Percentiles rank a stretch among this genome's conserved stretches.
Evolutionary conservation across 2,329 filamentous ascomycete species (phyloP).

Genomic region (Colletotrichum chlorophyti): DNA sequence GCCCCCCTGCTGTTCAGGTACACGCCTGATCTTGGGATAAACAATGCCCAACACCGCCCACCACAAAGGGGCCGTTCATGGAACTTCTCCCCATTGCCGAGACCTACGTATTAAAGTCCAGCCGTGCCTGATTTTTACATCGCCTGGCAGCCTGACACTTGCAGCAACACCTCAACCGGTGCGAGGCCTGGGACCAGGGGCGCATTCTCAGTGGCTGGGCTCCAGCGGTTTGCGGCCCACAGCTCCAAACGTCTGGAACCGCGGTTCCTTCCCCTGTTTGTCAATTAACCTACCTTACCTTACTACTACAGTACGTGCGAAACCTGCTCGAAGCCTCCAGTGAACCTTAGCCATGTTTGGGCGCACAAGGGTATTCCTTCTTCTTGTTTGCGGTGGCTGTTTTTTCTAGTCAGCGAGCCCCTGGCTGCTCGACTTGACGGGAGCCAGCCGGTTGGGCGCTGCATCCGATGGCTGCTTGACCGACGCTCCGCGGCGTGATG

Average conservation of each 20-base stretch:
- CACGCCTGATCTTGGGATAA: too few relatives aligned
- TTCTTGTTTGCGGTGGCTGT: background rate
- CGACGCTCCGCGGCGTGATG: background rate
- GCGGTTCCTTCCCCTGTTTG: too few relatives aligned
- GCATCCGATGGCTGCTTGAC: background rate
- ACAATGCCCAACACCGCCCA: too few relatives aligned
- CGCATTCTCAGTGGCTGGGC: slow-evolving; percentile 23
- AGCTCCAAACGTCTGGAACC: slow-evolving; percentile 1
- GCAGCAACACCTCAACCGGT: background rate
- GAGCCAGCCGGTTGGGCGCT: background rate
- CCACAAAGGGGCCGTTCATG: too few relatives aligned
- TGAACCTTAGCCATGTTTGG: background rate
- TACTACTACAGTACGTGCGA: too few relatives aligned
- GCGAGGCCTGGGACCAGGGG: slow-evolving; percentile 5
- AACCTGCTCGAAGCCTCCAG: background rate
- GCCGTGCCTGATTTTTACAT: background rate
- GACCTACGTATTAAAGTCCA: too few relatives aligned
- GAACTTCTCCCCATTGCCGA: too few relatives aligned
- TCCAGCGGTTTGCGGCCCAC: slow-evolving; percentile 7
- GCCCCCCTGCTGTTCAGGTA: too few relatives aligned
- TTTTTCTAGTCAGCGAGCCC: background rate
- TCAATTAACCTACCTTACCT: too few relatives aligned
- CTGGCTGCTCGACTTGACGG: background rate
- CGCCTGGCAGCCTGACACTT: background rate
- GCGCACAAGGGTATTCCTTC: background rate